Evolutionary conservation across 2,329 filamentous ascomycete genomes (phyloP), one percentile per base, ranked within the genome.

Genomic region (Arthrocladium fulminans): DNA sequence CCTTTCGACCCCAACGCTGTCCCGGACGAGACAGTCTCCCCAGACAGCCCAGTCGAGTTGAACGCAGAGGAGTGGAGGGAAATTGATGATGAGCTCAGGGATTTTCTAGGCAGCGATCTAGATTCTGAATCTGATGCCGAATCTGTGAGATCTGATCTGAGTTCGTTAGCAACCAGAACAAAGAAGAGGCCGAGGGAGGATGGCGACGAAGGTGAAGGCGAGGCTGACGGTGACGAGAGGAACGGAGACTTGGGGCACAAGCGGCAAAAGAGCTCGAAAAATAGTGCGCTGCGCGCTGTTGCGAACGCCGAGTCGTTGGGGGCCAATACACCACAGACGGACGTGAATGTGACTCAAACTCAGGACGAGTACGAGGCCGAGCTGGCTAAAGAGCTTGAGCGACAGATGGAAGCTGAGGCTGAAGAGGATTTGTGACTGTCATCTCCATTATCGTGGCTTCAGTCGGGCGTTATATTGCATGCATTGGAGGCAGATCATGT

Each of bases 31-130:
- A 45, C 49, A 19, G 29, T 55, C 12, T 54, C 54, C 29, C 54
- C 57, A n/a, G 48, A 50, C 20, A 59, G 57, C 42, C 72, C 65
- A 1, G 72, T 73, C 2, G 44, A 47, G 20, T 76, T 80, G 52
- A 75, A 80, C 45, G 74, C 69, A 12, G 79, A 83, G 48, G 75
- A 86, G 60, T 83, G 81, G 73, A 76, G 71, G 3, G 73, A 69
- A 8, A 75, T 78, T 1, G 81, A 88, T 55, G 81, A 84, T 50
- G 88, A 94, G 59, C 69, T 94, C 8, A 79, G 77, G 12, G 86
- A 87, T 39, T 89, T 92, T 56, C 68, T 92, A 56, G 61, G 66
- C 37, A 67, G 65, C 38, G 68, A 73, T 41, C 67, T 71, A 41
- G 71, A 73, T 17, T 70, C 73, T 48, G 68, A 73, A 35, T 72